Evolutionary conservation across 169 alveolate genomes (phyloP).

Genomic region (Plasmodium gaboni): DNA sequence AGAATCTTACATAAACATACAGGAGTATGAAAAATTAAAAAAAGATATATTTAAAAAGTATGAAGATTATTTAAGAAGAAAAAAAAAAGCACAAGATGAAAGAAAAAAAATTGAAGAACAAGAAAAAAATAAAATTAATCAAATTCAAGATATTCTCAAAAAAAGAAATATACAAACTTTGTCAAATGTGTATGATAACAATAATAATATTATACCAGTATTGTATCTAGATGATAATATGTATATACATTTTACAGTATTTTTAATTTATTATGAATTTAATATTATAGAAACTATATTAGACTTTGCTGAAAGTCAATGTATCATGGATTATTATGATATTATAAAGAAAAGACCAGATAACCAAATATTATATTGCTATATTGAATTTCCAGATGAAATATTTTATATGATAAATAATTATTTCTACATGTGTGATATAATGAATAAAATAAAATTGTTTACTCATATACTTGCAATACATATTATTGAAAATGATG

Average conservation of each 20-base stretch:
- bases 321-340: conserved; percentile 51
- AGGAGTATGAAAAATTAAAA: conserved; percentile 55
- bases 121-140: conserved; percentile 34
- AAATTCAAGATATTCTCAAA: conserved; percentile 27
- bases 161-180: conserved; percentile 38
- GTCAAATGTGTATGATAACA: conserved; percentile 29
- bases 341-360: conserved; percentile 45
- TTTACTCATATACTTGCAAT: conserved; percentile 38
- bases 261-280: conserved; percentile 37
- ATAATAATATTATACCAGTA: conserved; percentile 33
- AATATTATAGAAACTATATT: conserved; percentile 50
- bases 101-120: conserved; percentile 29
- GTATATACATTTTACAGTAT: conserved; percentile 72
- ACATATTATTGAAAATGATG: conserved; percentile 70
- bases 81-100: conserved; percentile 42
- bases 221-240: conserved; percentile 27
- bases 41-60: conserved; percentile 31
- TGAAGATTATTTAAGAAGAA: conserved; percentile 29
- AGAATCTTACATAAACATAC: conserved; percentile 20
- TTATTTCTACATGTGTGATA: conserved; percentile 46
- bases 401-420: conserved; percentile 15
- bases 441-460: conserved; percentile 30
- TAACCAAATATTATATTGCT: conserved; percentile 30
- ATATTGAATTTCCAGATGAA: conserved; percentile 59
- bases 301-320: conserved; percentile 54